Percentiles rank a stretch among this genome's conserved stretches.
phyloP scores from a whole-genome alignment of 2,329 filamentous ascomycete genomes.

The Fusarium sarcochroum region DNA sequence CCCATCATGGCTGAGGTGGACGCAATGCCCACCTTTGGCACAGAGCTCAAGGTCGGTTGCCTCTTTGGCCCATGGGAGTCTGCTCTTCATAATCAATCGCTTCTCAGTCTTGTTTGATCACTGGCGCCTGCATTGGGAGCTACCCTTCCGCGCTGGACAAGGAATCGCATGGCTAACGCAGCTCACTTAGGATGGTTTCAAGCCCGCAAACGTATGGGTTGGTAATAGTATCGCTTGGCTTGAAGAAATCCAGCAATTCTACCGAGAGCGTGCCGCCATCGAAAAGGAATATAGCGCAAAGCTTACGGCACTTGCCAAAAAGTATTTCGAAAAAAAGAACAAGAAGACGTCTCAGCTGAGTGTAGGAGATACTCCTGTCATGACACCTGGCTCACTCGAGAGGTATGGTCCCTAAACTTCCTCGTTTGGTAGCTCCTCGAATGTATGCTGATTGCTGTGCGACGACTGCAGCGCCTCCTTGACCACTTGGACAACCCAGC shows the following conservation, averaged over 20 bases:
- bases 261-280: constrained; percentile 92
- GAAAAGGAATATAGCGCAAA: constrained; percentile 97
- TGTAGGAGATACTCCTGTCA: constrained; percentile 90
- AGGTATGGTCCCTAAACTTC: constrained; percentile 64
- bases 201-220: constrained; percentile 93
- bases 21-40: constrained; percentile 87
- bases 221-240: constrained; percentile 92
- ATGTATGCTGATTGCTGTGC: constrained; percentile 42
- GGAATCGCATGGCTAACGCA: constrained; percentile 19
- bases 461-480: constrained; percentile 79
- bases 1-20: constrained; percentile 84
- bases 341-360: constrained; percentile 89
- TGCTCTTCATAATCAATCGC: neutral
- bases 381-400: constrained; percentile 96
- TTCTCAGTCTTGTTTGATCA: neutral
- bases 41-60: constrained; percentile 85
- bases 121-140: constrained; percentile 29
- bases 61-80: neutral
- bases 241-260: constrained; percentile 97
- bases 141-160: constrained; percentile 11
- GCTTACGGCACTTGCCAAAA: constrained; percentile 89
- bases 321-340: constrained; percentile 97
- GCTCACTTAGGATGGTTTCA: constrained; percentile 88
- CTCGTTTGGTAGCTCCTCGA: neutral
- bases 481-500: constrained; percentile 96